These are phyloP conservation scores for Lentinula aciculospora DNA, from an alignment of 768 basidiomycete genomes.

Conservation along the genomic window DNA sequence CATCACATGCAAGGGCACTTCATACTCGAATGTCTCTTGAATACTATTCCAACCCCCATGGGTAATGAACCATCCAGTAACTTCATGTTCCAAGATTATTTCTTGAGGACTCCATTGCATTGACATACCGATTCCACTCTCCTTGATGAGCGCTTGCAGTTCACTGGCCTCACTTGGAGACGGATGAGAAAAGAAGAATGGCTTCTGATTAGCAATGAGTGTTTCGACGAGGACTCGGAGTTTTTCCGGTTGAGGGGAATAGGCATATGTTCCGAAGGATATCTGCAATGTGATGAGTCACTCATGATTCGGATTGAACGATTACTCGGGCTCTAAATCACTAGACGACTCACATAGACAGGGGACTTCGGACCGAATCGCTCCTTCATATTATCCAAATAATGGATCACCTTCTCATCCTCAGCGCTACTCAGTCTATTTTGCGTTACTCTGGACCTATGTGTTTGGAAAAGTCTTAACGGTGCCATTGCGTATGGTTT, in stretches of 20 bases:
- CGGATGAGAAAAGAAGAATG: background rate
- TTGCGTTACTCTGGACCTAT: no score
- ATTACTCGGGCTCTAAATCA: no score
- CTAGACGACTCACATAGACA: background rate
- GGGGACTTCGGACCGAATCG: background rate
- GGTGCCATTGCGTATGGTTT: background rate
- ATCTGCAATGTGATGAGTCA: background rate
- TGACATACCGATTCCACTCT: background rate
- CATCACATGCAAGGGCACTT: constrained; percentile 1
- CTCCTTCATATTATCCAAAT: background rate
- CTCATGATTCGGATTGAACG: no score
- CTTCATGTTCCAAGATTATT: background rate
- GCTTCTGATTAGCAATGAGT: background rate
- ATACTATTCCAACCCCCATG: constrained; percentile 7
- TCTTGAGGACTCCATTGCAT: background rate
- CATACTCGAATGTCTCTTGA: background rate
- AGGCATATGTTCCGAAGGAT: constrained; percentile 3
- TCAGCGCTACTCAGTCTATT: background rate
- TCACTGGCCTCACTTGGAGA: background rate
- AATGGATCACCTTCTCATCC: background rate
- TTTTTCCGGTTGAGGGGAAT: background rate
- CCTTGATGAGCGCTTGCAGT: background rate
- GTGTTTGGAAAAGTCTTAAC: background rate
- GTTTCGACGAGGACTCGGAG: background rate
- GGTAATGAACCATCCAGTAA: constrained; percentile 4